Evolutionary conservation across 2,329 filamentous ascomycete species (phyloP), one percentile per base, ranked within the genome.

Genomic region (Botrytis porri): DNA sequence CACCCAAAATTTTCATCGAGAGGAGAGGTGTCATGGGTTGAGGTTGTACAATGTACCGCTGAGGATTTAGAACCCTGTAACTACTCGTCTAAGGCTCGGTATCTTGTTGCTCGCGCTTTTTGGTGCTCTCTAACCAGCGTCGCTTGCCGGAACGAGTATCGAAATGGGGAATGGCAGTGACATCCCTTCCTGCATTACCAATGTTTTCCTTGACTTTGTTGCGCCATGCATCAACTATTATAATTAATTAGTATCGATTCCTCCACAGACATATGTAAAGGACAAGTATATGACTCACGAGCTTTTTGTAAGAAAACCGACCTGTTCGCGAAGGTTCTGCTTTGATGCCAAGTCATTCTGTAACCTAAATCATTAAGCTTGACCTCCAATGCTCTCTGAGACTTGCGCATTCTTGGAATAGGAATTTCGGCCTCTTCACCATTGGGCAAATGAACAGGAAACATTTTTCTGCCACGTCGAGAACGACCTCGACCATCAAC

Each of bases 301-400:
- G 95, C 95, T 86, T 94, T 90, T 82, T 98, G 95, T 79, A 98
- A 85, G 82, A 98, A 98, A 65, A 97, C 86, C 59, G 92, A 94
- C 77, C 94, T 88, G 20, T 92, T 93, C 1, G 94, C 91, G 84
- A 98, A 98, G 18, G 95, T 93, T 79, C 95, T 88, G 81, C 94
- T 96, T 84, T 98, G 95, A 71, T 95, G 91, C 95, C 96, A 99
- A 66, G 93, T 95, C 93, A 99, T 97, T 64, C 95, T 90, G 82
- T 97, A 97, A 3, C 94, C 95, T 63, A 98, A 84, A 80, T 98
- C 95, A 80, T 98, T 98, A 75, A 98, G 84, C 66, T 93, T 89
- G n/a, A 96, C 90, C 81, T 98, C 95, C 84, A 93, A 96, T 67
- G 87, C 88, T 67, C 94, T 89, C 77, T 89, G 88, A 62, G 86